Evolutionary conservation across 768 basidiomycete species (phyloP), one percentile per base, ranked within the genome.

Genomic region (Boletales sp.): DNA sequence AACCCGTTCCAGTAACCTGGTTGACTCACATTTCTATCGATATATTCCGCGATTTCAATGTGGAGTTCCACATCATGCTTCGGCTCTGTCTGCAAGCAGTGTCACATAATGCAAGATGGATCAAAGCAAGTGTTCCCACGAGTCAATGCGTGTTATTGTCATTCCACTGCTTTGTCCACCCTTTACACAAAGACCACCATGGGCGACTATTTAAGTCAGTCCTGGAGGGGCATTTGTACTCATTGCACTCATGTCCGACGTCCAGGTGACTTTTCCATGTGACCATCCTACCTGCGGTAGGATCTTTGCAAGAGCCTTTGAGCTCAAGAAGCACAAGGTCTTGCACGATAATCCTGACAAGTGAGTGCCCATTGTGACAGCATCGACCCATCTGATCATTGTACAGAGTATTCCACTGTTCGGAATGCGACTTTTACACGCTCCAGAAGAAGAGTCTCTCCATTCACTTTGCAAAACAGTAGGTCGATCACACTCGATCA

Each of bases 1-100:
- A 5, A 28, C 5, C 7, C 7, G 25, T 7, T 28, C 5, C 25
- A 28, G 25, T 28, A 28, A 6, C 25, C 25, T 6, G 4, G 6
- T 28, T 28, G 25, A 28, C 25, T 28, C 25, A 28, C 25, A 28
- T 97, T 98, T 50, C 74, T 73, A 70, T 94, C 95, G 71, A 98
- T 84, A 61, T 87, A 82, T 55, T 97, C 94, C 13, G 93, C 94
- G 31, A 98, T 84, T 69, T 97, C 94, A 56, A 99, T 79, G 66
- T 97, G 91, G 25, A 87, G 72, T n/a, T 0, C 90, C 86, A 71
- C 93, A 91, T 71, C 7, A 28, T 28, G 25, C 25, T 96, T 95
- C 21, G 94, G 93, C 65, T 94, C 92, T 56, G 81, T 81, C 6
- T 28, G 7, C 25, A 7, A 28, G 25, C 5, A 28, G 25, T 28